Percentiles rank a stretch among this genome's conserved stretches.
These are phyloP conservation scores for Calonectria ilicicola DNA, from an alignment of 2,329 filamentous ascomycete species.

Conservation along the genomic window DNA sequence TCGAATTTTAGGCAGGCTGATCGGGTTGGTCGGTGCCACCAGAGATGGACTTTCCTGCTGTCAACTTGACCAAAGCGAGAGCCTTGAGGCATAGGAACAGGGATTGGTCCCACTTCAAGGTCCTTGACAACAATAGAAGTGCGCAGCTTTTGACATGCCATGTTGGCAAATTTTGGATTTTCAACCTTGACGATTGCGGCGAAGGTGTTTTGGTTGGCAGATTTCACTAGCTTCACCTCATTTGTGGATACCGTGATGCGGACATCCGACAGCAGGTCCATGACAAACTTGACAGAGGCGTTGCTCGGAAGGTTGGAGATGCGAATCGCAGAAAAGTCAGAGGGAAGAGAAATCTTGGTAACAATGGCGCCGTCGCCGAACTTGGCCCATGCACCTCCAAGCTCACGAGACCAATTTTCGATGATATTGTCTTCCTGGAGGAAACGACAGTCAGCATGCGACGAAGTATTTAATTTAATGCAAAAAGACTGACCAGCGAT, in stretches of 20 bases:
- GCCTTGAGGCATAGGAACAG: constrained; percentile 35
- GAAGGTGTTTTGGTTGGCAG: background rate
- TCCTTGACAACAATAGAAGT: background rate
- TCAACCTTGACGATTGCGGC: constrained; percentile 20
- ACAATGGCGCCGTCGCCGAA: constrained; percentile 49
- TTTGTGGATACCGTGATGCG: background rate
- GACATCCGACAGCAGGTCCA: constrained; percentile 28
- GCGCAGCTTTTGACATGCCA: background rate
- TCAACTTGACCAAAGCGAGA: constrained; percentile 47
- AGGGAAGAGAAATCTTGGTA: constrained; percentile 43
- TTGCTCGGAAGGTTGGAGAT: constrained; percentile 43
- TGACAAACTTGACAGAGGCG: constrained; percentile 34
- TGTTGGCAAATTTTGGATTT: constrained; percentile 22
- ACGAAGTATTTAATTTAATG: background rate
- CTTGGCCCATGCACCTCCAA: constrained; percentile 43
- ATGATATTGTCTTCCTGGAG: background rate
- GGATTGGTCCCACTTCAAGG: background rate
- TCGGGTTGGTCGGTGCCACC: constrained; percentile 49
- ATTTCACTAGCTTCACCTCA: background rate
- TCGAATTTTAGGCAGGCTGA: constrained; percentile 47
- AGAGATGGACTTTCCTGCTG: constrained; percentile 49
- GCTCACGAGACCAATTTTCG: constrained; percentile 23
- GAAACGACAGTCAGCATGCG: background rate
- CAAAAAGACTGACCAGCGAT: background rate
- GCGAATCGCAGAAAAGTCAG: constrained; percentile 52